Percentiles rank a stretch among this genome's conserved stretches.
phyloP scores from a whole-genome alignment of 2,329 filamentous ascomycete species.

The Epichloe hybrida region DNA sequence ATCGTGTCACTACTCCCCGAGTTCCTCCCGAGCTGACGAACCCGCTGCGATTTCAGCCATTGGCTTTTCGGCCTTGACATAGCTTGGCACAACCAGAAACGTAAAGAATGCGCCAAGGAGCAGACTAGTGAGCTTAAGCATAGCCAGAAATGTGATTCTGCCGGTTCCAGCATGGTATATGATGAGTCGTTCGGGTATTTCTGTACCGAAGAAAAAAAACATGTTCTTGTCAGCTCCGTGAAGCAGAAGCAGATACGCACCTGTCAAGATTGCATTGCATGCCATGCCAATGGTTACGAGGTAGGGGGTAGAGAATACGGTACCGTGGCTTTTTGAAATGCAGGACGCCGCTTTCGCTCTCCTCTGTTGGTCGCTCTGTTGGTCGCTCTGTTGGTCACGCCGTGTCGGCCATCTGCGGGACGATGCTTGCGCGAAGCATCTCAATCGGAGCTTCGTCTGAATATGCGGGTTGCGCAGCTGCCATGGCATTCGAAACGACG shows the following conservation, averaged over 20 bases:
- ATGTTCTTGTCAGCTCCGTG: no score
- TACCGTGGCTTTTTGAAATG: background rate
- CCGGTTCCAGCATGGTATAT: constrained; percentile 64
- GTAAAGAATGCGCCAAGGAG: constrained; percentile 55
- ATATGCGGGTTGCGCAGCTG: background rate
- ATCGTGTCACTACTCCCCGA: no score
- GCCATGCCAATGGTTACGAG: background rate
- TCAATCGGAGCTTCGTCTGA: background rate
- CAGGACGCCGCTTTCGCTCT: constrained; percentile 15
- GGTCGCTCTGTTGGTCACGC: no score
- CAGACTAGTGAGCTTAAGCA: constrained; percentile 57
- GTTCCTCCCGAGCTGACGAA: constrained; percentile 14
- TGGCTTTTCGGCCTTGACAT: constrained; percentile 29
- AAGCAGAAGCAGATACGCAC: no score
- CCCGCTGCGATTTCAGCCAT: constrained; percentile 22
- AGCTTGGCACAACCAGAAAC: constrained; percentile 48
- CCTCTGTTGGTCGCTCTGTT: background rate
- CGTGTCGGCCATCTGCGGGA: background rate
- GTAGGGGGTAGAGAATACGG: background rate
- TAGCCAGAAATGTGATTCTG: constrained; percentile 53
- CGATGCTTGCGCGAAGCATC: background rate
- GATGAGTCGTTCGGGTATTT: constrained; percentile 45
- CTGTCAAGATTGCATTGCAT: no score
- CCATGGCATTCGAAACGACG: background rate
- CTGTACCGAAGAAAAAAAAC: constrained; percentile 16